Conservation (phyloP, 164 flowering plant genomes). For the Malania oleifera region DNA sequence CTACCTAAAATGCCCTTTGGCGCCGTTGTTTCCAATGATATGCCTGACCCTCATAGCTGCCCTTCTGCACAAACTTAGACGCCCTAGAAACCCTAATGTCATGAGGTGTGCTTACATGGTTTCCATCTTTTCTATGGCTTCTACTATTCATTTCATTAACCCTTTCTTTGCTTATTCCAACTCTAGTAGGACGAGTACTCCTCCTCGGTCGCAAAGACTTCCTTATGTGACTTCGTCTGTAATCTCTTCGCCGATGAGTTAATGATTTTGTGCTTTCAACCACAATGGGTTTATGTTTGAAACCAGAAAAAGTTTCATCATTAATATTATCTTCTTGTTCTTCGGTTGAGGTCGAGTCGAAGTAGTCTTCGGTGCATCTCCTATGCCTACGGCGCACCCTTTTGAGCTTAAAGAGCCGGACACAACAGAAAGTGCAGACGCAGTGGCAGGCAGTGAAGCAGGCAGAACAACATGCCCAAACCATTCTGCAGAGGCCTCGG, state of each 20-base stretch:
- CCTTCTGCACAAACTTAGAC: constrained; percentile 35
- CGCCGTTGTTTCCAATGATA: too few species aligned
- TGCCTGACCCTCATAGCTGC: constrained; percentile 5
- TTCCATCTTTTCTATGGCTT: constrained; percentile 8
- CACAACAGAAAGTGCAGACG: constrained; percentile 33
- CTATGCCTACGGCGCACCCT: constrained; percentile 6
- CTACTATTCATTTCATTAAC: constrained; percentile 4
- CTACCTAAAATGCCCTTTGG: too few species aligned
- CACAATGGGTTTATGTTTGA: constrained; percentile 1
- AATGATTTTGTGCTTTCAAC: constrained; percentile 8
- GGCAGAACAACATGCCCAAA: constrained; percentile 30
- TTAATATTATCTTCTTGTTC: constrained; percentile 2
- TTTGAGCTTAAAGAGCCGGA: constrained; percentile 20
- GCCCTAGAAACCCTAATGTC: constrained; percentile 26
- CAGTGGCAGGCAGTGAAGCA: constrained; percentile 32
- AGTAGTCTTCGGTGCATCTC: constrained; percentile 19
- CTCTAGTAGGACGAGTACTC: constrained; percentile 22
- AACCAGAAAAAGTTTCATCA: constrained; percentile 15
- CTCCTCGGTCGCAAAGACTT: constrained; percentile 41
- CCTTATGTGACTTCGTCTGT: constrained; percentile 25
- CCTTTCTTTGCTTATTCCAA: constrained; percentile 24
- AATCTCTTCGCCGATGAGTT: constrained; percentile 16
- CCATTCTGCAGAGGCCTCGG: constrained; percentile 26
- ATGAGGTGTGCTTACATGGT: constrained; percentile 17
- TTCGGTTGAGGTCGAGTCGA: constrained; percentile 1